Conservation (phyloP, 257 asterid genomes). For the Gardenia jasminoides region DNA sequence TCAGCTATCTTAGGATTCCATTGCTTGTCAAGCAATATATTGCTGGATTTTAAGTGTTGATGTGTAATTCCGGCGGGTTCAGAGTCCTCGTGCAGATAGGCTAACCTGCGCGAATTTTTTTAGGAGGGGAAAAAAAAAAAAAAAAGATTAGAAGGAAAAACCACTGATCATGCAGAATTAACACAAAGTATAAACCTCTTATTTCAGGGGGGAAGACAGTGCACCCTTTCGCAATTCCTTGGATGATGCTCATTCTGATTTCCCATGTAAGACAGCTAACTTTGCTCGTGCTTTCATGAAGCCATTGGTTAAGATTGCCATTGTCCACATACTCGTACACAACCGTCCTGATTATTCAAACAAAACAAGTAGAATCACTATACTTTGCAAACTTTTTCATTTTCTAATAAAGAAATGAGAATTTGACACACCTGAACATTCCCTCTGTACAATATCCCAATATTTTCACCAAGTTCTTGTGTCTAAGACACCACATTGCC, state of each 20-base stretch:
- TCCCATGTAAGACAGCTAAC: constrained; percentile 52
- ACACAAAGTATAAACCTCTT: background rate
- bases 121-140: background rate
- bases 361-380: background rate
- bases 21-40: constrained; percentile 48
- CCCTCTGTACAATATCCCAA: constrained; percentile 56
- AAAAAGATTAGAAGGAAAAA: background rate
- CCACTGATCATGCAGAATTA: background rate
- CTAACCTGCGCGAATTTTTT: constrained; percentile 23
- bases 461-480: constrained; percentile 57
- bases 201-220: background rate
- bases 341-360: constrained; percentile 34
- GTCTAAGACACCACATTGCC: constrained; percentile 40
- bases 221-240: constrained; percentile 71
- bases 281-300: constrained; percentile 31
- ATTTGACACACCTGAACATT: constrained; percentile 33
- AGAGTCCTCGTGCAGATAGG: constrained; percentile 55
- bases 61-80: constrained; percentile 40
- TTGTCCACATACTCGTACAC: constrained; percentile 52
- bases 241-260: constrained; percentile 45
- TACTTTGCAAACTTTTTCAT: background rate
- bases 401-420: background rate
- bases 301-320: constrained; percentile 55
- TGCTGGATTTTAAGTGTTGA: constrained; percentile 49
- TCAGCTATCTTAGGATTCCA: constrained; percentile 65